Evolutionary conservation across 1,284 basidiomycete species (phyloP), one percentile per base, ranked within the genome.

Genomic region (Mycosarcoma maydis): DNA sequence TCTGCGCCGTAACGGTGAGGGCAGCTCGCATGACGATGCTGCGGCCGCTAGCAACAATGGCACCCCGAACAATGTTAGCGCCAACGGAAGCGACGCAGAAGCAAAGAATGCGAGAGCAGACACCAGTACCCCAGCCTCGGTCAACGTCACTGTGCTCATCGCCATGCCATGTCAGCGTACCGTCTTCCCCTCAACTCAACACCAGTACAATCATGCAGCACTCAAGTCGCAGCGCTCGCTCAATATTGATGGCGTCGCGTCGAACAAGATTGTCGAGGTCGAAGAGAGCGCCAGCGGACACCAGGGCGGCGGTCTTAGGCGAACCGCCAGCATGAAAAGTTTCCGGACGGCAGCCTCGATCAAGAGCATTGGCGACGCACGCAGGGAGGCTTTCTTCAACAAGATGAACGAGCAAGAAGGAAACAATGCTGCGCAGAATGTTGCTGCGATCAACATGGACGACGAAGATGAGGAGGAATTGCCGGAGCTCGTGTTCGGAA

Each of bases 401-500:
- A 59, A 66, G 51, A 48, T 70, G 43, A 55, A 55, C n/a, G 46
- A 38, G 14, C 49, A 58, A 6, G 59, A 68, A 30, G 55, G 39
- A 6, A 55, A 67, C 41, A 33, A 33, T 3, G 39, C 33, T 9
- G 16, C 46, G 14, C 39, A 56, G 29, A 44, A 59, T 24, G 6
- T 53, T 6, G 47, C 29, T 13, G 26, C 41, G 22, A 55, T 59
- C n/a, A 44, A 40, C 29, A n/a, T 58, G n/a, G 69, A 72, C 13
- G 73, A 73, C 22, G 73, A 67, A 14, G 75, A 77, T 26, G 75
- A 75, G 51, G 76, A 77, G 36, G 75, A 77, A 57, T 57, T 78
- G 14, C 75, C 76, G 2, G 76, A 78, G 59, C 67, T 78, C 33
- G 67, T 78, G 27, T 75, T 78, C 57, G 76, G 76, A 26, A 78